A percentile compares a stretch with the other conserved stretches of the same genome.
These are phyloP conservation scores for Pinguiococcus pyrenoidosus DNA, from an alignment of 108 stramenopile species.

Conservation along the genomic window DNA sequence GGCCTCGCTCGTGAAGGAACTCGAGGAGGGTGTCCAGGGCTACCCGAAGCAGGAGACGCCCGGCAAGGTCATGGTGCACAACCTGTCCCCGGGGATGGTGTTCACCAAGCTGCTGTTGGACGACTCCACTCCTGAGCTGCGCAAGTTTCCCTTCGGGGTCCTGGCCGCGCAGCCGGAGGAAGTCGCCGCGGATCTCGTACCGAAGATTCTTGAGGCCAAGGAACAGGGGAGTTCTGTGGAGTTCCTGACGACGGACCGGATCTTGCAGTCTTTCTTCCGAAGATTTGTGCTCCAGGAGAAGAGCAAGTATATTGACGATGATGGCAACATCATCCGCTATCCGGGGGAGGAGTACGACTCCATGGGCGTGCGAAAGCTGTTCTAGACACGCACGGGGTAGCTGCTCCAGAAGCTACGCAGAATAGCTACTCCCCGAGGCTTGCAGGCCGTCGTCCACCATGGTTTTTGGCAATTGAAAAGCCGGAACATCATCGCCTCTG, in stretches of 20 bases:
- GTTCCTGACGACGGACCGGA: conserved; percentile 68
- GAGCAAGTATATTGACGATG: conserved; percentile 76
- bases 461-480: too few species aligned
- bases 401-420: too few species aligned
- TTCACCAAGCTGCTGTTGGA: conserved; percentile 73
- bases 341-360: conserved; percentile 70
- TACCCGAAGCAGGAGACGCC: conserved; percentile 54
- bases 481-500: too few species aligned
- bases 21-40: conserved; percentile 73
- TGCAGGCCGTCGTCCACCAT: too few species aligned
- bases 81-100: conserved; percentile 74
- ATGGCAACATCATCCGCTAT: conserved; percentile 70
- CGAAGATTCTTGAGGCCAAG: conserved; percentile 53
- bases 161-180: conserved; percentile 44
- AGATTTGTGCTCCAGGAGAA: conserved; percentile 69
- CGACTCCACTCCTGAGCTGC: conserved; percentile 72
- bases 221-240: conserved; percentile 38
- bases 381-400: too few species aligned
- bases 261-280: conserved; percentile 71
- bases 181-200: conserved; percentile 72
- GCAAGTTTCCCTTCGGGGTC: conserved; percentile 79
- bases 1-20: conserved; percentile 52
- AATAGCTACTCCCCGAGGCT: too few species aligned
- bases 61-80: conserved; percentile 68
- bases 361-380: conserved; percentile 59